Evolutionary conservation across 805 yeast species (phyloP).

Genomic region (Saccharomyces jurei): DNA sequence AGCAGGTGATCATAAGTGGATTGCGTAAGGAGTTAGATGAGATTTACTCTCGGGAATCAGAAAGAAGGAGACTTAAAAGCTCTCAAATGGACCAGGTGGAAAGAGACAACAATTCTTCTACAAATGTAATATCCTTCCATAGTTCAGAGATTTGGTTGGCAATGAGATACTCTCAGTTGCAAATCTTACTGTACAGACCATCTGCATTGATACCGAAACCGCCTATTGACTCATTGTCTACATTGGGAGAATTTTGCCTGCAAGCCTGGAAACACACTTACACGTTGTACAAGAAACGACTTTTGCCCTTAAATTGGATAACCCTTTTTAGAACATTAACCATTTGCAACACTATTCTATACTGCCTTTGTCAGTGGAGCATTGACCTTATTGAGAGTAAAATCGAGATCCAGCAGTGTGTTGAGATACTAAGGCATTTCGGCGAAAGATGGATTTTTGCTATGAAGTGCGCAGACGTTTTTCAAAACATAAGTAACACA

Average conservation of each 20-base stretch:
- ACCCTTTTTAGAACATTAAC: constrained; percentile 40
- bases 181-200: constrained; percentile 42
- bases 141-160: constrained; percentile 31
- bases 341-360: constrained; percentile 40
- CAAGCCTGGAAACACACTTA: constrained; percentile 41
- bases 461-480: constrained; percentile 36
- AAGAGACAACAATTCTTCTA: constrained; percentile 7
- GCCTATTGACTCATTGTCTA: constrained; percentile 32
- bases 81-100: constrained; percentile 5
- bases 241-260: constrained; percentile 38
- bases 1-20: constrained; percentile 26
- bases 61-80: constrained; percentile 16
- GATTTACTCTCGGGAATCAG: constrained; percentile 15
- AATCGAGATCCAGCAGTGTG: constrained; percentile 39
- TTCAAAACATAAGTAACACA: constrained; percentile 37
- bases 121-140: constrained; percentile 27
- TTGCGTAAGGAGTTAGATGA: constrained; percentile 32
- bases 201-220: constrained; percentile 42
- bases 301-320: constrained; percentile 44
- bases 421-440: constrained; percentile 40
- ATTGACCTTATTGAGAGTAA: constrained; percentile 40
- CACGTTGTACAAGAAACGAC: constrained; percentile 36
- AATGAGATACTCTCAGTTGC: constrained; percentile 39
- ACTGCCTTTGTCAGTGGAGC: constrained; percentile 40
- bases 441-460: constrained; percentile 43